Evolutionary conservation across 495 filamentous ascomycete species (phyloP), one percentile per base, ranked within the genome.

Genomic region (Aspergillus bertholletiae): DNA sequence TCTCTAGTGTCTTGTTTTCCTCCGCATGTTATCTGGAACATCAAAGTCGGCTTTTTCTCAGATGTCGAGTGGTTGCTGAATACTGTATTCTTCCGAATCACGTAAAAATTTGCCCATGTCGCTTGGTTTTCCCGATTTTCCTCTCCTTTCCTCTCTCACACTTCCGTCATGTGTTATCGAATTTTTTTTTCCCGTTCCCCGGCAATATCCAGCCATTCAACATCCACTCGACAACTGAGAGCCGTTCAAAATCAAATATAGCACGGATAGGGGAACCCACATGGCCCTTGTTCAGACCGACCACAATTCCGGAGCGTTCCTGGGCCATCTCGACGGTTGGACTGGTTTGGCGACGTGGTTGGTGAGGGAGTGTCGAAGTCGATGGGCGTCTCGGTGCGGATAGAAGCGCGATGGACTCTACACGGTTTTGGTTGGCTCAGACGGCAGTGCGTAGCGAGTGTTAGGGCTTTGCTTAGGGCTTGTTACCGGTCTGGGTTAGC

Each of bases 251-350:
- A 56, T 45, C 26, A 27, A 47, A 44, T 35, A 48, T 52, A 57
- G 53, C 51, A 56, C 57, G 61, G 32, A 60, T 47, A 52, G 45
- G 47, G 28, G 52, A 64, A 81, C 85, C 69, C 91, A 94, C 90
- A 78, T 94, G 88, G 72, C 92, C 92, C 73, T 83, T 85, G 80
- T 97, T 96, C 68, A 90, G 72, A 69, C 92, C 92, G 70, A 85
- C 77, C 75, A 84, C 79, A 66, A 96, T 81, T 76, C 89, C 89
- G 74, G 80, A 82, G 70, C 84, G 83, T 75, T 84, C 83, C 69
- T 79, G 76, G 54, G 79, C 80, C 81, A 84, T 86, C 69, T 74
- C 69, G 68, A 71, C 68, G 71, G 66, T 73, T 71, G 65, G 50
- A 63, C 63, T 55, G 67, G 69, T 64, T 76, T 73, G 73, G 68